Evolutionary conservation across 305 asterid genomes (phyloP).

Genomic region (Ruellia speciosa): DNA sequence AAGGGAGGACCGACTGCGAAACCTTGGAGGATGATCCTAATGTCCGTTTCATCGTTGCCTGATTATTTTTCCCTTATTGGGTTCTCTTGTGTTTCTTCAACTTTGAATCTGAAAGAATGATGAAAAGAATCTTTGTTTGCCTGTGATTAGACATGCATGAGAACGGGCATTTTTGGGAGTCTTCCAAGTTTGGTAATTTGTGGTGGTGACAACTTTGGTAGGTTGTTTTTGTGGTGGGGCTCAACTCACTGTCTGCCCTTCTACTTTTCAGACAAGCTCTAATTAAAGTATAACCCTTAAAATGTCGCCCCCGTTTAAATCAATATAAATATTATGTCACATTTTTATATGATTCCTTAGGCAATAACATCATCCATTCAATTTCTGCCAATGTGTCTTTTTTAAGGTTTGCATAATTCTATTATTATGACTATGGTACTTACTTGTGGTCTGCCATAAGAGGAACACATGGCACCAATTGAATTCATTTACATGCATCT

Average conservation of each 20-base stretch:
- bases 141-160: not conserved
- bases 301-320: no score
- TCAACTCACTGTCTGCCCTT: not conserved
- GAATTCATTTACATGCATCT: no score
- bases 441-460: no score
- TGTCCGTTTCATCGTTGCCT: slow-evolving; percentile 23
- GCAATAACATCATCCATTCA: no score
- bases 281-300: not conserved
- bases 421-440: no score
- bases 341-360: no score
- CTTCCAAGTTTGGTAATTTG: not conserved
- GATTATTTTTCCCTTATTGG: no score
- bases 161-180: not conserved
- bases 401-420: no score
- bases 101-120: not conserved
- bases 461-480: no score
- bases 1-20: slow-evolving; percentile 40
- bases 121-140: not conserved
- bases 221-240: slow-evolving; percentile 1
- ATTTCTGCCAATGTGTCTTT: no score
- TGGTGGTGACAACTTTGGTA: not conserved
- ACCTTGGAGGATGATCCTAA: slow-evolving; percentile 31
- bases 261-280: not conserved
- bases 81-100: not conserved
- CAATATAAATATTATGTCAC: no score